These are phyloP conservation scores for Aspergillus baeticus DNA, from an alignment of 495 filamentous ascomycete species.

Conservation along the genomic window DNA sequence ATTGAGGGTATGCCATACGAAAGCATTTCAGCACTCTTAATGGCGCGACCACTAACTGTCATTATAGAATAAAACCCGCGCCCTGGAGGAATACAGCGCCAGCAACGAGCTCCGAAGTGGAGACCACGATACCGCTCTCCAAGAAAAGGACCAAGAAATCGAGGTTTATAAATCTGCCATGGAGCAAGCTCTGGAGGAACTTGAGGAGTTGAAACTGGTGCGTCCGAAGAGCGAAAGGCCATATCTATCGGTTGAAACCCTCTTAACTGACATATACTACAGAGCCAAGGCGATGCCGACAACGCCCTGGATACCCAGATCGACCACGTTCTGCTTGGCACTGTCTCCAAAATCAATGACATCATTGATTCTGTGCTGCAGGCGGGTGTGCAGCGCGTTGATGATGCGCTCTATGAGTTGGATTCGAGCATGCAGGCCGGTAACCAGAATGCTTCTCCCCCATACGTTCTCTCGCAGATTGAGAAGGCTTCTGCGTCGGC, in stretches of 20 bases:
- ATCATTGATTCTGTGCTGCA: slow-evolving; percentile 97
- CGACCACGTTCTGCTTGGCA: slow-evolving; percentile 79
- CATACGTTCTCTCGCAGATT: slow-evolving; percentile 92
- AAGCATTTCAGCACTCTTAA: not conserved
- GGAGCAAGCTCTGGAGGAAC: slow-evolving; percentile 89
- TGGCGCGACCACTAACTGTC: not conserved
- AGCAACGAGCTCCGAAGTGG: slow-evolving; percentile 77
- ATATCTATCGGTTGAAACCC: not conserved
- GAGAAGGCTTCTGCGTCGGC: slow-evolving; percentile 95
- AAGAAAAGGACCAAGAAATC: slow-evolving; percentile 94
- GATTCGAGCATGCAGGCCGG: slow-evolving; percentile 98
- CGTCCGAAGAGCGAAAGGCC: slow-evolving; percentile 10
- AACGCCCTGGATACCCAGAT: slow-evolving; percentile 85
- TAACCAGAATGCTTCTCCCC: slow-evolving; percentile 96
- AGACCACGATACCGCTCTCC: slow-evolving; percentile 78
- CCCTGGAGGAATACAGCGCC: slow-evolving; percentile 77
- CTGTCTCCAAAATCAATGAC: slow-evolving; percentile 90
- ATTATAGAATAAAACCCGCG: slow-evolving; percentile 70
- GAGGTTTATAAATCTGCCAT: slow-evolving; percentile 96
- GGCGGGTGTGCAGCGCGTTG: slow-evolving; percentile 88
- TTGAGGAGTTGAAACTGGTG: slow-evolving; percentile 75
- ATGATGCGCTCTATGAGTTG: slow-evolving; percentile 94
- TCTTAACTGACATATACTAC: not conserved
- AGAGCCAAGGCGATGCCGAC: slow-evolving; percentile 72
- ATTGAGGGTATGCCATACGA: slow-evolving; percentile 53